Base-by-base conservation (phyloP, 2,329 filamentous ascomycete genomes). In the Fusarium cicatricum region DNA sequence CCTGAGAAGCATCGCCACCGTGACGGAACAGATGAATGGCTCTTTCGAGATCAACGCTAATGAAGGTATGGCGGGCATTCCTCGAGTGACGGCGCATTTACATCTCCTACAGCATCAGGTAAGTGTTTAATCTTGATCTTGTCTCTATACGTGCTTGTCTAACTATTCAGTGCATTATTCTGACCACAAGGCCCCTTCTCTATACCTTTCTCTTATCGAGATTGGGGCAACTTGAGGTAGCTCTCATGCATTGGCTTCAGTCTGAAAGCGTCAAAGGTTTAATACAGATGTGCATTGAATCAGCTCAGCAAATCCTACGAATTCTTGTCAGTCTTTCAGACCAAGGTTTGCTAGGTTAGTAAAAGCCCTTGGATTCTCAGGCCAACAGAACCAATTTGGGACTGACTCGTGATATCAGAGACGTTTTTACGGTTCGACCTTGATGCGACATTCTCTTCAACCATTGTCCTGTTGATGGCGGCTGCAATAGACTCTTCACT, bases 381-480 rank as follows among this genome's bases (percentile, higher is more conserved):
- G 2, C 9, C 17, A 4, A 15, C 12, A 3, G 5, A 10, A 9
- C 14, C 5, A 11, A 5, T 2, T 3, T 17, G 11, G 19, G 11
- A n/a, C 44, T 42, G 16, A 42, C 15, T 2, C 1, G 2, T 1
- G 3, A 12, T 10, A 12, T 14, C 21, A 63, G 60, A 64, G 17
- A 64, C 47, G 0, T 63, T 63, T 16, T 19, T 64, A 3, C 29
- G 23, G 1, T 64, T 61, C 9, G 60, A 63, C 10, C 55, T 64
- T 4, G 55, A 60, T 4, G 60, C 52, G 28, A 46, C 47, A 0
- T 64, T 64, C 16, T 58, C 56, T 3, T 77, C 78, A 0, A 75
- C 74, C 0, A 72, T 79, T 12, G 69, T 75, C 6, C 67, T 80
- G 0, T 59, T 79, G 0, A 64, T 80, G 12, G 74, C 70, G 4